Base-by-base conservation (phyloP, 352 stramenopile genomes). In the Lagenidium giganteum region DNA sequence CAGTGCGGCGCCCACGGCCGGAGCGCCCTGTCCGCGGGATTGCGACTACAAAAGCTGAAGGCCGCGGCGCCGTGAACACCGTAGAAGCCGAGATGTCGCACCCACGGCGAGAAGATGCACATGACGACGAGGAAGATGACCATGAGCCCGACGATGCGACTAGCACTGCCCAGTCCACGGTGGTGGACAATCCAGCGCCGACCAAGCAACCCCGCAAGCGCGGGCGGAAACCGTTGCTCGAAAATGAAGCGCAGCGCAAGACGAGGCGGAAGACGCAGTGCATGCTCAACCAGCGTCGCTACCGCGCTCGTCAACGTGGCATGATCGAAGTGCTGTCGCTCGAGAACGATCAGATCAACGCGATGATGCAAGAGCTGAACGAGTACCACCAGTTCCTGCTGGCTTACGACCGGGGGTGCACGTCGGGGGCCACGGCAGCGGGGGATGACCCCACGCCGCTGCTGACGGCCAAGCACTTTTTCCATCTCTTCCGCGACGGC, bases 251-350 rank as follows among this genome's bases (percentile, higher is more conserved):
- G 29, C 64, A 83, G 39, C 71, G 71, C 24, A 81, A 77, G 36
- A 55, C 64, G 4, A 51, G 75, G 17, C 75, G 75, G 24, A 87
- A 87, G 46, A 68, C 64, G 47, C 75, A 87, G 49, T 87, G 75
- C 54, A 83, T 83, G 34, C 62, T 87, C 36, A 87, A 87, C 48
- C 75, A 87, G 36, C 70, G 75, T 8, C 46, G 75, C 25, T 87
- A 87, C 43, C 59, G 75, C n/a, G 75, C 71, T 4, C 57, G 72
- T 37, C 75, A 87, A 50, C 48, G 66, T 27, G 72, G 69, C 11
- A 66, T 85, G 47, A 81, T 85, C 46, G 79, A 53, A 31, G 74
- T 59, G 26, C 29, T 87, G 27, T 79, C 72, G 34, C 47, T 83
- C 8, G 75, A 84, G 47, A 78, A 64, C 1, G 64, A 82, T 21